phyloP scores from a whole-genome alignment of 176 grass and related monocot genomes.

The Rhipidocladum racemiflorum region DNA sequence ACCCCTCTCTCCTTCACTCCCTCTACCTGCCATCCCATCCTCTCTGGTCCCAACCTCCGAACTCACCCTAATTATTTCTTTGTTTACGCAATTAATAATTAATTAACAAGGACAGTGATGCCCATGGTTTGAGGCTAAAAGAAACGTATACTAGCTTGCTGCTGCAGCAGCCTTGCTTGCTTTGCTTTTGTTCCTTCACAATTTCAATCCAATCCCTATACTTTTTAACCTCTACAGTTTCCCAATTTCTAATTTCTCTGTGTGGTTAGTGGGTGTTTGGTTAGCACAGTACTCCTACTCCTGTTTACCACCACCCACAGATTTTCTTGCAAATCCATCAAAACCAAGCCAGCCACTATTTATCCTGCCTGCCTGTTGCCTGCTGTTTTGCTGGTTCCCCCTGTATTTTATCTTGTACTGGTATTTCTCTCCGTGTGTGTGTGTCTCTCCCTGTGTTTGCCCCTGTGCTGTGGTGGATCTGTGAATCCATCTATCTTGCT shows the following conservation, averaged over 20 bases:
- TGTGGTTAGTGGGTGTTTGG: not conserved
- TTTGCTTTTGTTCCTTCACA: not conserved
- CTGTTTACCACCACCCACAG: not conserved
- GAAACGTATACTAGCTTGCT: not conserved
- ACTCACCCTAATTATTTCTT: not conserved
- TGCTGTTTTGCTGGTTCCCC: not conserved
- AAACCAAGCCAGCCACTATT: not conserved
- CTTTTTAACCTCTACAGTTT: not conserved
- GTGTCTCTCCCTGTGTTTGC: too few species aligned
- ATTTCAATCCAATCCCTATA: not conserved
- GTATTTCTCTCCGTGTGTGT: not conserved
- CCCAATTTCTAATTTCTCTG: not conserved
- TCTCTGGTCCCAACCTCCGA: not conserved
- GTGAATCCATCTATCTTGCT: not conserved
- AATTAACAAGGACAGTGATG: not conserved
- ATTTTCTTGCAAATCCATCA: not conserved
- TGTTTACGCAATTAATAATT: not conserved
- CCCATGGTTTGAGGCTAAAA: conserved; percentile 18
- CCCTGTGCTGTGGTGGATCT: not conserved
- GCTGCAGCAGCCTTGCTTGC: not conserved
- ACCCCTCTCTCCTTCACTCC: not conserved
- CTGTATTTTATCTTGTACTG: not conserved
- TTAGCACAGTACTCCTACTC: not conserved
- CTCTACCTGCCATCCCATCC: not conserved
- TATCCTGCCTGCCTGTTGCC: not conserved